Percentiles rank a stretch among this genome's conserved stretches.
Evolutionary conservation across 768 basidiomycete species (phyloP).

Genomic region (Pleurotus djamor): DNA sequence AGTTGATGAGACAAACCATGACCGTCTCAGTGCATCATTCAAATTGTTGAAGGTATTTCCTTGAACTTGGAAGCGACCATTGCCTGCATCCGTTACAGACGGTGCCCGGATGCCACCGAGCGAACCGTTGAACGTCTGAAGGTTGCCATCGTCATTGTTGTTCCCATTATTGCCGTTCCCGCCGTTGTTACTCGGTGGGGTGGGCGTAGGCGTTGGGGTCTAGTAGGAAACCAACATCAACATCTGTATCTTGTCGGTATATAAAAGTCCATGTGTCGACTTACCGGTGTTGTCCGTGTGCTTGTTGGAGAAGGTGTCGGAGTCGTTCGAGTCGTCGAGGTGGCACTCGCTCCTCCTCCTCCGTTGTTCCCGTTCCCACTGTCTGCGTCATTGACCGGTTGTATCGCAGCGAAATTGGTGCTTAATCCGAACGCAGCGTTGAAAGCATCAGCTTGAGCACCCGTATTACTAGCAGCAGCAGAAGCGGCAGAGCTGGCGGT

Average conservation of each 20-base stretch:
- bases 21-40: constrained; percentile 43
- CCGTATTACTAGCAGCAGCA: constrained; percentile 37
- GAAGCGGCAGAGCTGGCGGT: constrained; percentile 38
- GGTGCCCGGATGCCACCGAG: constrained; percentile 46
- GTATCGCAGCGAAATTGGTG: constrained; percentile 47
- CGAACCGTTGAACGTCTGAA: constrained; percentile 48
- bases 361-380: constrained; percentile 19
- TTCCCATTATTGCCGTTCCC: constrained; percentile 10
- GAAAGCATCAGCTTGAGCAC: constrained; percentile 62
- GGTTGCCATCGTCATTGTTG: constrained; percentile 23
- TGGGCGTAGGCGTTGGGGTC: constrained; percentile 11
- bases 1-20: constrained; percentile 30
- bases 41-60: constrained; percentile 48
- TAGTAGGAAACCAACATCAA: neutral
- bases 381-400: constrained; percentile 35
- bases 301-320: constrained; percentile 10
- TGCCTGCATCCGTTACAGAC: constrained; percentile 33
- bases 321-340: neutral
- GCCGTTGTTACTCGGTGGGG: constrained; percentile 6
- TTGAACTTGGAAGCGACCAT: constrained; percentile 47
- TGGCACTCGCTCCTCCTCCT: constrained; percentile 10
- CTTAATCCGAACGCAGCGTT: constrained; percentile 53
- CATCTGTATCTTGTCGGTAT: too few relatives aligned
- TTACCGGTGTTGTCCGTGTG: neutral
- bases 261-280: neutral